phyloP scores from a whole-genome alignment of 164 flowering plant species.

The Aristolochia californica region DNA sequence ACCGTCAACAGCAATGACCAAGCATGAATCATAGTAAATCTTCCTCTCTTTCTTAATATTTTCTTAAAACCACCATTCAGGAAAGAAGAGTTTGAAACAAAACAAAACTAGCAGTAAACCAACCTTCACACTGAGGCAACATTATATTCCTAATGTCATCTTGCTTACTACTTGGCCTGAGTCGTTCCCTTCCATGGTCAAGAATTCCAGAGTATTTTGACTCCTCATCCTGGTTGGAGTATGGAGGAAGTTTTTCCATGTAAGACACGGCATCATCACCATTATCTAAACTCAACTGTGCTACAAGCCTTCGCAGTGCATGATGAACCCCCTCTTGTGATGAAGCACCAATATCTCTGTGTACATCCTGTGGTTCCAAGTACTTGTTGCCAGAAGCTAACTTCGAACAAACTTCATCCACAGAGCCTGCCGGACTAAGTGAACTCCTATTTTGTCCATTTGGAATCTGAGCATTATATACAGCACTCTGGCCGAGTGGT shows the following conservation, averaged over 20 bases:
- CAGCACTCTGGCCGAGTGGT: constrained; percentile 28
- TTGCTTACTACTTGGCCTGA: constrained; percentile 15
- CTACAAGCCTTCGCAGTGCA: constrained; percentile 54
- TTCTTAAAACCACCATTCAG: too few species aligned
- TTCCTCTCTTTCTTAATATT: too few species aligned
- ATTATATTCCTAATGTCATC: constrained; percentile 11
- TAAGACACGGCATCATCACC: constrained; percentile 20
- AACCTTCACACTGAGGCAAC: constrained; percentile 29
- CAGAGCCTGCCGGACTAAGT: constrained; percentile 43
- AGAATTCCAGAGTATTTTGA: constrained; percentile 21
- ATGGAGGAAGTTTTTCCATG: constrained; percentile 24
- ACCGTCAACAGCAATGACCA: too few species aligned
- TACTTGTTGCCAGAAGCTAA: constrained; percentile 20
- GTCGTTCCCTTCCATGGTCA: too few species aligned
- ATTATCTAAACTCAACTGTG: constrained; percentile 74
- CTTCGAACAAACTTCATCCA: constrained; percentile 52
- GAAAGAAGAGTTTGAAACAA: not conserved
- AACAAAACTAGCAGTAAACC: not conserved
- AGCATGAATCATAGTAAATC: too few species aligned
- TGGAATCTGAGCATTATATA: constrained; percentile 26
- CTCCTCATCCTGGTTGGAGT: constrained; percentile 19
- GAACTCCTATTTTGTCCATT: constrained; percentile 26
- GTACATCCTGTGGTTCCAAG: constrained; percentile 9
- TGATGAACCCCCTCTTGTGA: constrained; percentile 35
- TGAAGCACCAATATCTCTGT: constrained; percentile 18